Evolutionary conservation across 2,329 filamentous ascomycete genomes (phyloP), one percentile per base, ranked within the genome.

Genomic region (Trematosphaeria pertusa): DNA sequence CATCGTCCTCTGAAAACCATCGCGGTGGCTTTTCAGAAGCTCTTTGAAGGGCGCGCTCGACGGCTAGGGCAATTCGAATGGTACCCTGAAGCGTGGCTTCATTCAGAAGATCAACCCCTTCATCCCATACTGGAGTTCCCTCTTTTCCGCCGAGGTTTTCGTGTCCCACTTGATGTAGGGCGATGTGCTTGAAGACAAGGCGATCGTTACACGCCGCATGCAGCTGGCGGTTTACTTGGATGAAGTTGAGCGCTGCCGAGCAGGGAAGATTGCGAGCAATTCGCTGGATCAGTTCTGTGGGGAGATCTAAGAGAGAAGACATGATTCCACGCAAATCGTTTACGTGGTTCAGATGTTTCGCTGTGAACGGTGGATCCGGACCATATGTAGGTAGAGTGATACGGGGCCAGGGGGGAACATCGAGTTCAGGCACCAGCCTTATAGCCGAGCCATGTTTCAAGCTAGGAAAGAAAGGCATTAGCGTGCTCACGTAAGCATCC

Each of bases 271-370:
- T 55, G 36, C 51, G 22, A 19, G 59, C 58, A 10, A 62, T 53
- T 8, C 55, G 48, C 31, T 59, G 58, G 7, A 62, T 50, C 9
- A 64, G 48, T 43, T 64, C 59, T 5, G 40, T 49, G 11, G 61
- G 58, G 14, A 64, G 56, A 18, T 35, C 18, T 15, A 44, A 33
- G 9, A 53, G 17, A 7, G 17, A 32, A 18, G 19, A 33, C 33
- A 43, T 46, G 7, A n/a, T 45, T 33, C 2, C n/a, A n/a, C n/a
- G n/a, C n/a, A n/a, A n/a, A n/a, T n/a, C n/a, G n/a, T n/a, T n/a
- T n/a, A n/a, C n/a, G n/a, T n/a, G n/a, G n/a, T n/a, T n/a, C n/a
- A n/a, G n/a, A n/a, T n/a, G n/a, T n/a, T n/a, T n/a, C n/a, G n/a
- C n/a, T n/a, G n/a, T n/a, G n/a, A n/a, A n/a, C n/a, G n/a, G n/a